phyloP scores from a whole-genome alignment of 345 rosid species.

The Physaria fendleri region DNA sequence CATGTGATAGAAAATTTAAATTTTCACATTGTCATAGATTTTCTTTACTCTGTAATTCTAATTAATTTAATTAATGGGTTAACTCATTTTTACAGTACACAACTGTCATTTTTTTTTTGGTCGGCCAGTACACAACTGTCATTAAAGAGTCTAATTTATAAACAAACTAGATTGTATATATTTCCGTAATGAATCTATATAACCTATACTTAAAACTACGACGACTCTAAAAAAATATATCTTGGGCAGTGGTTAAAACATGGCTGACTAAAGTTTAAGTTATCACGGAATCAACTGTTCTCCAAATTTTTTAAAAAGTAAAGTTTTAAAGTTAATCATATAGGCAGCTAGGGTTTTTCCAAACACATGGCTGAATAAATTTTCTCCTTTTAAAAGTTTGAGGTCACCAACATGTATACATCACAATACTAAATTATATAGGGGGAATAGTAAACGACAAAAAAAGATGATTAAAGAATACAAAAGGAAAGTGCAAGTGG shows the following conservation, averaged over 20 bases:
- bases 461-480: slow-evolving; percentile 14
- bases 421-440: neutral
- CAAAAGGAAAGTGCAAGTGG: slow-evolving; percentile 29
- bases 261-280: too few relatives aligned
- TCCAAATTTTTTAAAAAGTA: neutral
- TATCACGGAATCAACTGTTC: neutral
- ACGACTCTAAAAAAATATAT: too few relatives aligned
- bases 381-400: neutral
- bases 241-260: too few relatives aligned
- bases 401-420: slow-evolving; percentile 16
- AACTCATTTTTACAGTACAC: neutral
- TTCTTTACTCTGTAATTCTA: neutral
- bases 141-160: too few relatives aligned
- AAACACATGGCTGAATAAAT: slow-evolving; percentile 14
- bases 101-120: too few relatives aligned
- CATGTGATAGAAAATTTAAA: neutral
- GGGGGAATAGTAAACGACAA: slow-evolving; percentile 21
- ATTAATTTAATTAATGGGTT: neutral
- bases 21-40: neutral
- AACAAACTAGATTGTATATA: too few relatives aligned
- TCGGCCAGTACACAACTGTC: neutral
- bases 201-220: neutral
- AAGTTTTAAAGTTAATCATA: neutral
- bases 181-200: neutral
- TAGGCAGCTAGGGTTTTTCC: slow-evolving; percentile 7